These are phyloP conservation scores for Talaromyces sp. DNA, from an alignment of 2,329 filamentous ascomycete genomes.

Conservation along the genomic window DNA sequence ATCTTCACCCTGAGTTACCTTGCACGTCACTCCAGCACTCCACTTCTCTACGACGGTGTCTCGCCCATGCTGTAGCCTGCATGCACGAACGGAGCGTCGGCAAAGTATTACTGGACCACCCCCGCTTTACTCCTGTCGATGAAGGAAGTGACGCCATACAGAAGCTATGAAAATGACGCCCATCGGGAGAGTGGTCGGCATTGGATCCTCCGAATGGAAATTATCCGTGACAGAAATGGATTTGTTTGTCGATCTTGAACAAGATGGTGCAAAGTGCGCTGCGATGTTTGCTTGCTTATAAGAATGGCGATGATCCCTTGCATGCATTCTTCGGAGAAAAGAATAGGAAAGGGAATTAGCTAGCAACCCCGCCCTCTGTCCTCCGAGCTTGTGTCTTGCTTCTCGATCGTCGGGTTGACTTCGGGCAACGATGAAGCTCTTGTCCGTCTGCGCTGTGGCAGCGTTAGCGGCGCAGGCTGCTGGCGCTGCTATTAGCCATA, in stretches of 20 bases:
- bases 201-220: conserved; percentile 11
- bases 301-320: conserved; percentile 22
- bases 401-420: not conserved
- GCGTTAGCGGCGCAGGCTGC: conserved; percentile 49
- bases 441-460: conserved; percentile 33
- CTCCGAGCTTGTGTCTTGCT: not conserved
- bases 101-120: conserved; percentile 1
- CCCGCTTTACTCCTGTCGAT: conserved; percentile 13
- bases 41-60: conserved; percentile 7
- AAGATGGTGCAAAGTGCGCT: not conserved
- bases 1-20: conserved; percentile 21
- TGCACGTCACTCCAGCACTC: conserved; percentile 5
- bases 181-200: too few species aligned
- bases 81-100: conserved; percentile 7
- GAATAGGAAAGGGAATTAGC: not conserved
- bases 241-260: conserved; percentile 5
- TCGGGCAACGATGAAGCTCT: conserved; percentile 41
- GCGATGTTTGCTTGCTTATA: conserved; percentile 14
- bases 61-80: conserved; percentile 6
- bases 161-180: not conserved
- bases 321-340: conserved; percentile 1
- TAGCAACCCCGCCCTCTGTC: not conserved
- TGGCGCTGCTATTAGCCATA: conserved; percentile 54
- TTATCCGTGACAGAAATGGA: conserved; percentile 2
- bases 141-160: conserved; percentile 5